Percentiles rank a stretch among this genome's conserved stretches.
phyloP scores from a whole-genome alignment of 257 asterid genomes.

The Anisodus tanguticus region DNA sequence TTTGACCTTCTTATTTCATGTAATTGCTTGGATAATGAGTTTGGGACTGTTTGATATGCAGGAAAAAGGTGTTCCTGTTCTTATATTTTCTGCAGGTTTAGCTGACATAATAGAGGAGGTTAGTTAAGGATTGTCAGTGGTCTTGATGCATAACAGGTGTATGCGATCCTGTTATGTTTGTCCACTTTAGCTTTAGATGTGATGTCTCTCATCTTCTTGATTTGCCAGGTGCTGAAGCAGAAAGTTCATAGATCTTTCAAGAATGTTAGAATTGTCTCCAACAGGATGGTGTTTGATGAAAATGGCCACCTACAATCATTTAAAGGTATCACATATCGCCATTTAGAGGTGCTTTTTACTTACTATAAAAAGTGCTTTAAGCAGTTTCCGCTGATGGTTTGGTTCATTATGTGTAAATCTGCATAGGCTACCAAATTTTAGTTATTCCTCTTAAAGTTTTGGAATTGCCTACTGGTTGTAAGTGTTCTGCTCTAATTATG shows the following conservation, averaged over 20 bases:
- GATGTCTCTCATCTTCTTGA: conserved; percentile 36
- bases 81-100: conserved; percentile 94
- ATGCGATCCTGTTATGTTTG: background rate
- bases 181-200: conserved; percentile 31
- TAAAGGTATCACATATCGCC: conserved; percentile 51
- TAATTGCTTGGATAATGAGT: conserved; percentile 12
- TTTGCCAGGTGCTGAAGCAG: conserved; percentile 79
- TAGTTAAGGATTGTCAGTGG: conserved; percentile 33
- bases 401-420: background rate
- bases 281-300: conserved; percentile 83
- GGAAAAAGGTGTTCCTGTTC: conserved; percentile 80
- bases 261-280: conserved; percentile 83
- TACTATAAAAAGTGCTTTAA: background rate
- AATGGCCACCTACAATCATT: conserved; percentile 71
- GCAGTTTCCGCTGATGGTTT: background rate
- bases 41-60: conserved; percentile 41
- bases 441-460: background rate
- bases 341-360: background rate
- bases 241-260: conserved; percentile 82
- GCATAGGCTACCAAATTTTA: background rate
- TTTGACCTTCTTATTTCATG: background rate
- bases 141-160: conserved; percentile 26
- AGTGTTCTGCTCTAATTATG: background rate
- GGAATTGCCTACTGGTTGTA: background rate
- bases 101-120: conserved; percentile 98